Conservation (phyloP, 768 basidiomycete genomes). For the Naganishia vishniacii region DNA sequence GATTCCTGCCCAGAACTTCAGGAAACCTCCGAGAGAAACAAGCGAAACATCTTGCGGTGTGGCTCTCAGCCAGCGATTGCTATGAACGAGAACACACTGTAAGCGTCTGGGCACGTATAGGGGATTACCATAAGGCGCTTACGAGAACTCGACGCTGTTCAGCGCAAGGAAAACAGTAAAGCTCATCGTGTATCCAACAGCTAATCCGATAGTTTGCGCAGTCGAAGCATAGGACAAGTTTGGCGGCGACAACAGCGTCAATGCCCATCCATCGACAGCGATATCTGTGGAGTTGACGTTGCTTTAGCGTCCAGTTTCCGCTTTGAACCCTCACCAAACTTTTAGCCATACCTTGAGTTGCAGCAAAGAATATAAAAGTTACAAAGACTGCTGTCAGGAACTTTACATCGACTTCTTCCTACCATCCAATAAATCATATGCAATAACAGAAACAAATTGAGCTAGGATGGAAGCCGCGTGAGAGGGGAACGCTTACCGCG, state of each 20-base stretch:
- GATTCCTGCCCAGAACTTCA: constrained; percentile 76
- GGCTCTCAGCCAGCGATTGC: constrained; percentile 49
- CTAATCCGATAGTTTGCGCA: constrained; percentile 94
- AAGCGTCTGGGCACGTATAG: constrained; percentile 17
- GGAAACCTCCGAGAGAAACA: constrained; percentile 64
- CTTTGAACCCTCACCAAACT: too few species aligned
- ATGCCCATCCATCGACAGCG: constrained; percentile 75
- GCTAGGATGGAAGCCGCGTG: too few species aligned
- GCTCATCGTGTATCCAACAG: constrained; percentile 88
- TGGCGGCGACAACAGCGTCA: constrained; percentile 70
- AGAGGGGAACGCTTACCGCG: too few species aligned
- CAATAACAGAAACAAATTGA: not conserved
- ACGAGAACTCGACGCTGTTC: constrained; percentile 85
- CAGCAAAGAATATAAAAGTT: constrained; percentile 84
- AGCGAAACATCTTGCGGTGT: constrained; percentile 50
- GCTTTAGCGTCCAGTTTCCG: constrained; percentile 37
- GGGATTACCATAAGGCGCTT: constrained; percentile 24
- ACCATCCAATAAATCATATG: constrained; percentile 20
- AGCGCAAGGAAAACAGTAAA: constrained; percentile 97
- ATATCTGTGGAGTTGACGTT: constrained; percentile 63
- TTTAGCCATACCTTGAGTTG: constrained; percentile 71
- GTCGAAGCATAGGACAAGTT: constrained; percentile 95
- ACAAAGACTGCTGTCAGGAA: constrained; percentile 81
- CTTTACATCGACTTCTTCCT: constrained; percentile 76
- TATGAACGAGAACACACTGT: not conserved